Evolutionary conservation across 169 alveolate species (phyloP), one percentile per base, ranked within the genome.

Genomic region (Theileria equi): DNA sequence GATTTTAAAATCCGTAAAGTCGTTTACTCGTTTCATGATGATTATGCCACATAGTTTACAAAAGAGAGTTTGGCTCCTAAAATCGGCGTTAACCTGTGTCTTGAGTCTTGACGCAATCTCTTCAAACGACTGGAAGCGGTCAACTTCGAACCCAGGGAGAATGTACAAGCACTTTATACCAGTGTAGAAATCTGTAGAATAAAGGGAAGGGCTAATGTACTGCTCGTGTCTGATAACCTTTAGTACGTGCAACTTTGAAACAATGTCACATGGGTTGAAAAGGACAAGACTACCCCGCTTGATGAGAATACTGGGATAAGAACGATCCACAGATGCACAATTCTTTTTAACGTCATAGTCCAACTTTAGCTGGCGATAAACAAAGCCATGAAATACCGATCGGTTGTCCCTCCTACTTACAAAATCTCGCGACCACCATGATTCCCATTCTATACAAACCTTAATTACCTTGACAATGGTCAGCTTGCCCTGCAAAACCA

Each of bases 401-500:
- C 93, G 78, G n/a, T 85, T 67, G 70, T 92, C 96, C 41, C 96
- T 64, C 43, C 96, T 64, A 54, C 92, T 88, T 21, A 92, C 81
- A 65, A 92, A 92, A 36, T 82, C 85, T 55, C 80, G 91, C 43
- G 91, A 74, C 96, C 96, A 92, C 90, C 94, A 92, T 41, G 84
- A 85, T 48, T 89, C 92, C 87, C 92, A 81, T 36, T 90, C 94
- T 23, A 87, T 86, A 43, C 96, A 92, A 0, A 86, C 68, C 52
- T 89, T 89, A 36, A 84, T 55, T 43, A 80, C 88, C 67, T 90
- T 87, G 41, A 90, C 91, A 49, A 92, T 82, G 29, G 81, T 67
- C 17, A 92, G 64, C 45, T 81, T 78, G 19, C 94, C 94, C 59
- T 80, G 91, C 25, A 92, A 52, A 41, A 89, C 76, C 1, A 91